A percentile compares a stretch with the other conserved stretches of the same genome.
Conservation (phyloP, 345 rosid species). For the Salix caprea region DNA sequence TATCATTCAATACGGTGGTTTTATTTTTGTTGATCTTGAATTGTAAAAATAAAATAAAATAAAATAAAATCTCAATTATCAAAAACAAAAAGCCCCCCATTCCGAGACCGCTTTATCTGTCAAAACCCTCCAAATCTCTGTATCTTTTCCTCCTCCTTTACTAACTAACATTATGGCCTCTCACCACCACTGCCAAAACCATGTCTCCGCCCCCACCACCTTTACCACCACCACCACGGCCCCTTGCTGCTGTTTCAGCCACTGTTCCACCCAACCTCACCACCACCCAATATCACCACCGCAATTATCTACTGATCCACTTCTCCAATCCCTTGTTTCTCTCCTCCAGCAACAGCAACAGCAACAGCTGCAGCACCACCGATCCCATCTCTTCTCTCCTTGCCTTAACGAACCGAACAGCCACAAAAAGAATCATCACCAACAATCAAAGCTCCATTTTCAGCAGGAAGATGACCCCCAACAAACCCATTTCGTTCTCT, state of each 20-base stretch:
- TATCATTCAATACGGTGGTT: no score
- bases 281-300: slow-evolving; percentile 25
- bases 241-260: slow-evolving; percentile 26
- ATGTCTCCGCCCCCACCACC: slow-evolving; percentile 7
- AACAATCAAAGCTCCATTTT: neutral
- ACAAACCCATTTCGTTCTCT: slow-evolving; percentile 18
- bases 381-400: slow-evolving; percentile 14
- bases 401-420: slow-evolving; percentile 4
- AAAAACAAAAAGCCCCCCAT: no score
- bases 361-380: slow-evolving; percentile 16
- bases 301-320: slow-evolving; percentile 31
- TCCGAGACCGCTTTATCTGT: no score
- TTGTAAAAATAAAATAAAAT: no score
- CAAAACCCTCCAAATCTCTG: no score
- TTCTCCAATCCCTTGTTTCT: slow-evolving; percentile 47
- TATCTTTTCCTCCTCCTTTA: no score
- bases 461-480: slow-evolving; percentile 10
- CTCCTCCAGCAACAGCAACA: slow-evolving; percentile 34
- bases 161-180: slow-evolving; percentile 40
- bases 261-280: slow-evolving; percentile 24
- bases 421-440: slow-evolving; percentile 1
- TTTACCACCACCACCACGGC: slow-evolving; percentile 10
- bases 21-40: no score
- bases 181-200: slow-evolving; percentile 18
- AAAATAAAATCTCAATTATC: no score